Base-by-base conservation (phyloP, 2,329 filamentous ascomycete genomes). In the Colletotrichum liaoningense region DNA sequence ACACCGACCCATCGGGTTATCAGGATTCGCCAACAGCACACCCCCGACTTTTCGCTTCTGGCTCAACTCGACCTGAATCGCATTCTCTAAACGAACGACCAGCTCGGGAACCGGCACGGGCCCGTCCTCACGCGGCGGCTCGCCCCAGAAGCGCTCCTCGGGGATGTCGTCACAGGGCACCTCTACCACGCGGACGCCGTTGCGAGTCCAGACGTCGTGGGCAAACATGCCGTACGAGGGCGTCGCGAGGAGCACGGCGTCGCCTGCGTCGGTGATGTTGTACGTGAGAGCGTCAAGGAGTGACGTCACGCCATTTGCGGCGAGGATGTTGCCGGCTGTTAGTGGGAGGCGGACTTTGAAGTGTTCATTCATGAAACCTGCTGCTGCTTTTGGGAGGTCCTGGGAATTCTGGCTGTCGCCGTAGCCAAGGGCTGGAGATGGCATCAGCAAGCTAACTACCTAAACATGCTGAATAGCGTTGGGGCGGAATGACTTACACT, bases 141-240 rank as follows among this genome's bases (percentile, higher is more conserved):
- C 26, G 9, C 52, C 57, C 16, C 64, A 63, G 49, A 72, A 63
- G 14, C 69, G 64, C 26, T 72, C 69, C 16, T 69, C 57, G 12
- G 64, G 35, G n/a, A 72, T 72, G 65, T 72, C 69, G 19, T 72
- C 64, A 28, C 69, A 72, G 5, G 69, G 65, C 0, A 72, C 69
- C n/a, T 63, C 49, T 11, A 72, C 69, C 3, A 72, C 35, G 3
- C 49, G 58, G 11, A 72, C 38, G 19, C 30, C 22, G 11, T 69
- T 72, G 5, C 65, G 64, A 8, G 62, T 28, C 22, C 57, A 71
- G 49, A 63, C 22, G 9, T 65, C 56, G 12, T 42, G 24, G 22
- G 56, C 49, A 14, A 58, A 52, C 30, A 67, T 67, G 28, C 57
- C 57, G 5, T 46, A 63, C 57, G 38, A 71, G 0, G 71, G 71